phyloP scores from a whole-genome alignment of 1,139 yeast species.

The Taiozyma onychis region DNA sequence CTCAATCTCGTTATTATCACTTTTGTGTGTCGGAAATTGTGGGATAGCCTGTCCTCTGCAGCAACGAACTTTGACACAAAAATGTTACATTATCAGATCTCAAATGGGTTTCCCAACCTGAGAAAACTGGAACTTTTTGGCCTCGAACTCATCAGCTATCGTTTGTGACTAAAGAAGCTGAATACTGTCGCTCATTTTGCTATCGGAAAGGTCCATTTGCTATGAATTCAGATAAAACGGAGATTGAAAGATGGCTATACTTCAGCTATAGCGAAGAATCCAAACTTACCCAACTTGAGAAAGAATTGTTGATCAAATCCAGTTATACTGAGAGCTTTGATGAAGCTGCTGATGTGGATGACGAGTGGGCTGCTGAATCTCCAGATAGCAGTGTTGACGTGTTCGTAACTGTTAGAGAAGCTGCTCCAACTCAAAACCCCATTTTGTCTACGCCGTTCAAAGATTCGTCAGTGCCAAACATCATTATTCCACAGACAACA shows the following conservation, averaged over 20 bases:
- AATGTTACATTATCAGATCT: not conserved
- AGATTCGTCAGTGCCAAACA: conserved; percentile 1
- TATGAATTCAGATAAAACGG: not conserved
- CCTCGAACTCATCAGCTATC: not conserved
- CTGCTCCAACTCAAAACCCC: not conserved
- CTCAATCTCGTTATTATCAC: not conserved
- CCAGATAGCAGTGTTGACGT: not conserved
- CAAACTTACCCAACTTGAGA: conserved; percentile 1
- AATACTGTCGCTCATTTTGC: not conserved
- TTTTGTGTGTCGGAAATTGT: not conserved
- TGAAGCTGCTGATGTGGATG: not conserved
- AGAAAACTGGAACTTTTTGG: not conserved
- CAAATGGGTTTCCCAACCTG: not conserved
- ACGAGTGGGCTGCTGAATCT: not conserved
- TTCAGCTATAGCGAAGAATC: conserved; percentile 2
- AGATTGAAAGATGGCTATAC: conserved; percentile 7
- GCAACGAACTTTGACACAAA: not conserved
- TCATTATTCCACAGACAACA: not conserved
- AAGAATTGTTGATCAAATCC: not conserved
- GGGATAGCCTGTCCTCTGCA: not conserved
- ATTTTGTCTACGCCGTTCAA: not conserved
- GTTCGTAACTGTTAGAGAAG: not conserved
- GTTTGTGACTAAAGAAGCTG: not conserved
- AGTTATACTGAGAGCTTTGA: not conserved
- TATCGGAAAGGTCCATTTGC: not conserved